Percentiles rank a stretch among this genome's conserved stretches.
Conservation (phyloP, 768 basidiomycete species). For the Suillus tomentosus region DNA sequence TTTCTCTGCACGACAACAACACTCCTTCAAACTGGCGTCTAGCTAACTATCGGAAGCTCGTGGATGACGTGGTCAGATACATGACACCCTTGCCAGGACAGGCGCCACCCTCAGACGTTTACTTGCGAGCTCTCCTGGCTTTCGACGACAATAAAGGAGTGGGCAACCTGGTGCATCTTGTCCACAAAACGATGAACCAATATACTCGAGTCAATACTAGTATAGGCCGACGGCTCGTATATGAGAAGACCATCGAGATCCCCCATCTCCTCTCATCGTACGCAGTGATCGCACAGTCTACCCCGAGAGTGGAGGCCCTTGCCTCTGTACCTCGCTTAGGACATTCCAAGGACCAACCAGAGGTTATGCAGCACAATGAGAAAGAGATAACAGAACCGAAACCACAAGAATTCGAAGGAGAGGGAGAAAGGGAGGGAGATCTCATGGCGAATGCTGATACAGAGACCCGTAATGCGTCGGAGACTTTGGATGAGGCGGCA, state of each 20-base stretch:
- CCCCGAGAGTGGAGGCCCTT: constrained; percentile 20
- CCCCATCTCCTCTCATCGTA: constrained; percentile 28
- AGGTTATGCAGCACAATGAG: too few species aligned
- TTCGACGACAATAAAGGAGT: constrained; percentile 20
- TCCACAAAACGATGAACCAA: constrained; percentile 19
- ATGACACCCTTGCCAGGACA: background rate
- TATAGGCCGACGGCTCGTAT: constrained; percentile 33
- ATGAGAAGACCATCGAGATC: constrained; percentile 31
- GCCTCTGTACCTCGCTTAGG: constrained; percentile 15
- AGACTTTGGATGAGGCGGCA: too few species aligned
- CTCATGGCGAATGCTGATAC: too few species aligned
- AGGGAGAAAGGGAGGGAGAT: too few species aligned
- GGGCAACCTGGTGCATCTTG: constrained; percentile 26
- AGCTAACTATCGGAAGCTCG: constrained; percentile 17
- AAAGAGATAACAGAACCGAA: too few species aligned
- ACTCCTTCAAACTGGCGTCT: constrained; percentile 5
- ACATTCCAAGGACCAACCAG: too few species aligned
- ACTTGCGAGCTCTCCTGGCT: constrained; percentile 19
- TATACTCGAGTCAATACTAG: background rate
- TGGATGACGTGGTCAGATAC: constrained; percentile 10
- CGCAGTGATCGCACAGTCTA: constrained; percentile 17
- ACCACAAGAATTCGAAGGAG: too few species aligned
- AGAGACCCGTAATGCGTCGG: too few species aligned
- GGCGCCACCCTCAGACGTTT: background rate
- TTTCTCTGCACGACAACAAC: constrained; percentile 14